These are phyloP conservation scores for Phytophthora capsici DNA, from an alignment of 352 stramenopile species.

Conservation along the genomic window DNA sequence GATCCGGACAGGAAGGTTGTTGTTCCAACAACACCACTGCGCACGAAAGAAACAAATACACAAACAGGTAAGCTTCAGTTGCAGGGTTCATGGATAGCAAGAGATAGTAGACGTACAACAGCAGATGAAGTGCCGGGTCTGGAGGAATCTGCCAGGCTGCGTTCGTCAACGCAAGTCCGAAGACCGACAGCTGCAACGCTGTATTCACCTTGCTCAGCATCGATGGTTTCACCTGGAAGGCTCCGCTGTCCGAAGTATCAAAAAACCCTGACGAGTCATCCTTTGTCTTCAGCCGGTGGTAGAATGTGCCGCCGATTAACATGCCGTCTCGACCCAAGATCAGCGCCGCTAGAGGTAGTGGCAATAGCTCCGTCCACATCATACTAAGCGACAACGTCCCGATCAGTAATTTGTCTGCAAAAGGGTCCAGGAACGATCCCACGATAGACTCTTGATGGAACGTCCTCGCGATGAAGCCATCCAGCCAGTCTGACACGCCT, in stretches of 20 bases:
- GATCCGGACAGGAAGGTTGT: constrained; percentile 81
- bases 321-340: constrained; percentile 80
- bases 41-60: constrained; percentile 1
- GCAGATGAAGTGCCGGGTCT: constrained; percentile 53
- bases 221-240: constrained; percentile 77
- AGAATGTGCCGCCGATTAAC: constrained; percentile 80
- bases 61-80: constrained; percentile 1
- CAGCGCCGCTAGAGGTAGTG: constrained; percentile 62
- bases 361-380: constrained; percentile 70
- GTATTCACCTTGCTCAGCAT: constrained; percentile 85
- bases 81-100: too few species aligned
- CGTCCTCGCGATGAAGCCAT: constrained; percentile 79
- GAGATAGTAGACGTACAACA: constrained; percentile 62
- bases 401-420: constrained; percentile 85
- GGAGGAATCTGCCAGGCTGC: constrained; percentile 72
- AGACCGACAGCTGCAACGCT: constrained; percentile 76
- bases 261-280: constrained; percentile 75
- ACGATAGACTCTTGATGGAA: constrained; percentile 85
- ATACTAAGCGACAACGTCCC: constrained; percentile 80
- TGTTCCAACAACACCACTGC: constrained; percentile 67
- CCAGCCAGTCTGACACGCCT: constrained; percentile 80
- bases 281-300: constrained; percentile 80
- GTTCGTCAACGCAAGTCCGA: constrained; percentile 78
- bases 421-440: constrained; percentile 82
- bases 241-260: constrained; percentile 71